Percentiles rank a stretch among this genome's conserved stretches.
These are phyloP conservation scores for Podila epigama DNA, from an alignment of 192 early-diverging fungal genomes.

Conservation along the genomic window DNA sequence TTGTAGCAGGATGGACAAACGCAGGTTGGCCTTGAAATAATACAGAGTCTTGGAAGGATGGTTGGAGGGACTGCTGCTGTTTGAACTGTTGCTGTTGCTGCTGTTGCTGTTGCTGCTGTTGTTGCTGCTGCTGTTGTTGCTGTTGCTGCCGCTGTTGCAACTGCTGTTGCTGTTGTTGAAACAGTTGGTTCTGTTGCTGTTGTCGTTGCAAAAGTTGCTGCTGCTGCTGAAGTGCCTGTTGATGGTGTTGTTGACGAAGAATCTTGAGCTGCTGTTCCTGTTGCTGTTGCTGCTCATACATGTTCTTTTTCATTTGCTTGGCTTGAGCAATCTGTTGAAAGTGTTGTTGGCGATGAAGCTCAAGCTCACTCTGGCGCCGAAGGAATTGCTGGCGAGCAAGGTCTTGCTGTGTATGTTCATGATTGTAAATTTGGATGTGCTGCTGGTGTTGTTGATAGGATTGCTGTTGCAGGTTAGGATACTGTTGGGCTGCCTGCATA, in stretches of 20 bases:
- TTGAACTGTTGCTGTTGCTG: not conserved
- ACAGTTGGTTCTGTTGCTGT: conserved; percentile 8
- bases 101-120: conserved; percentile 1
- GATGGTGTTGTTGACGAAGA: conserved; percentile 4
- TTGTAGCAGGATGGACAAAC: not conserved
- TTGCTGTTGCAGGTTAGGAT: conserved; percentile 14
- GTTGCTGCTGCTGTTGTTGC: not conserved
- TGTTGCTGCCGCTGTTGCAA: not conserved
- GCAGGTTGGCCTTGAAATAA: conserved; percentile 15
- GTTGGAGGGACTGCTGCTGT: not conserved
- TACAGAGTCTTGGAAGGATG: conserved; percentile 5
- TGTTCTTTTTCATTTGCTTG: conserved; percentile 7
- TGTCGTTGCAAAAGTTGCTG: not conserved
- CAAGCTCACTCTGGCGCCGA: conserved; percentile 1
- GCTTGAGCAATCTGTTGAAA: not conserved
- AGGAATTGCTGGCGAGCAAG: conserved; percentile 3
- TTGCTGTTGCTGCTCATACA: conserved; percentile 10
- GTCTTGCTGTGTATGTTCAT: conserved; percentile 9
- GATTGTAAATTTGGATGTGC: conserved; percentile 3
- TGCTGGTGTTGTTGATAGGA: conserved; percentile 16
- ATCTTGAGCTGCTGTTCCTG: conserved; percentile 4
- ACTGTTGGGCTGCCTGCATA: conserved; percentile 25
- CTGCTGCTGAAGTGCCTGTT: not conserved
- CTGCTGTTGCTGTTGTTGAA: conserved; percentile 2
- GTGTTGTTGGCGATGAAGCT: not conserved